Evolutionary conservation across 2,329 filamentous ascomycete species (phyloP).

Genomic region (Pseudogymnoascus sp.): DNA sequence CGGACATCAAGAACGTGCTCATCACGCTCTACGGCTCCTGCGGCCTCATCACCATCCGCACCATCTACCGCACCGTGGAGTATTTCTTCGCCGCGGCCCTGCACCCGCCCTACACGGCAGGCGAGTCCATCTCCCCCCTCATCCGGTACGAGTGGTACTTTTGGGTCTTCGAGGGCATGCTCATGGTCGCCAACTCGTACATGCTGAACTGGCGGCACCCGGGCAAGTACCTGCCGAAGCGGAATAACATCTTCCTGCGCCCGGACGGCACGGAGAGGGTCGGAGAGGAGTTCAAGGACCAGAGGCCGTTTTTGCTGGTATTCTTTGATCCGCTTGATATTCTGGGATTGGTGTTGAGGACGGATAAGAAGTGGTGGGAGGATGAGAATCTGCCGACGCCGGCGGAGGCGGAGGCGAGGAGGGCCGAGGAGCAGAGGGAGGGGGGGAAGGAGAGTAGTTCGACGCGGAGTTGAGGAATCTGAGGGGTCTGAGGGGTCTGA

Average conservation of each 20-base stretch:
- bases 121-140: slow-evolving; percentile 31
- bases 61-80: slow-evolving; percentile 50
- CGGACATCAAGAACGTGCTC: slow-evolving; percentile 29
- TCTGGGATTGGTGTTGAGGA: slow-evolving; percentile 17
- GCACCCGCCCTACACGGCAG: slow-evolving; percentile 29
- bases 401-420: not conserved
- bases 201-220: slow-evolving; percentile 45
- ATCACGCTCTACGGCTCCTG: slow-evolving; percentile 44
- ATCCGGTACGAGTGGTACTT: slow-evolving; percentile 53
- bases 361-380: slow-evolving; percentile 23
- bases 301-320: slow-evolving; percentile 26
- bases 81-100: slow-evolving; percentile 43
- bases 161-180: slow-evolving; percentile 45
- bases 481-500: not conserved
- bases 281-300: slow-evolving; percentile 42
- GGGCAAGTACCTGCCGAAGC: slow-evolving; percentile 39
- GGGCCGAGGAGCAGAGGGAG: not conserved
- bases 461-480: not conserved
- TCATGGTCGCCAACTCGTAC: slow-evolving; percentile 44
- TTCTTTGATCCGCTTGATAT: slow-evolving; percentile 27
- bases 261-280: slow-evolving; percentile 42
- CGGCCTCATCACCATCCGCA: slow-evolving; percentile 42
- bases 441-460: not conserved
- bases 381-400: slow-evolving; percentile 10
- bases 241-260: slow-evolving; percentile 41